Conservation (phyloP, 768 basidiomycete genomes). For the Lactifluus subvellereus region DNA sequence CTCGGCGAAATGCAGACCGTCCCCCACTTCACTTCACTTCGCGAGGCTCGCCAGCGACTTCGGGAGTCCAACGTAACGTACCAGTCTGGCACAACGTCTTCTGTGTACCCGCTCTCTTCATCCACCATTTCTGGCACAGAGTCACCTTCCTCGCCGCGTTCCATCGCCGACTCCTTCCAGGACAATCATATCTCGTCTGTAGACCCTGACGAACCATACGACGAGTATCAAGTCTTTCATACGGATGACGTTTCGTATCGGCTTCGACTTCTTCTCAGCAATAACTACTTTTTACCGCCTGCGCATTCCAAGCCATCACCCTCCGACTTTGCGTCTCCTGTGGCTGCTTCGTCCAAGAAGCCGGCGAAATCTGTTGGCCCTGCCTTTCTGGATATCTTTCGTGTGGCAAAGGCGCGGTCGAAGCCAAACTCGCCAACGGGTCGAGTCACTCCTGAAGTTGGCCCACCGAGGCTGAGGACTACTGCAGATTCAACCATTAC, state of each 20-base stretch:
- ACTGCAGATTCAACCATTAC: constrained; percentile 25
- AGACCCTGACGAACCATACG: constrained; percentile 27
- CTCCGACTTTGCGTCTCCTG: constrained; percentile 50
- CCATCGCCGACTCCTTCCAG: constrained; percentile 42
- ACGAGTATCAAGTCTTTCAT: constrained; percentile 31
- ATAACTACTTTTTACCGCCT: constrained; percentile 84
- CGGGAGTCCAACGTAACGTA: constrained; percentile 54
- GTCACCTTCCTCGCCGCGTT: constrained; percentile 58
- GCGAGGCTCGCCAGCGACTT: constrained; percentile 26
- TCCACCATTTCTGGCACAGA: constrained; percentile 58
- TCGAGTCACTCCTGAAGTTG: constrained; percentile 34
- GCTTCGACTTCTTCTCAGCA: constrained; percentile 75
- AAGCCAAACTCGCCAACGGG: constrained; percentile 49
- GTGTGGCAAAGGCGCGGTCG: constrained; percentile 59
- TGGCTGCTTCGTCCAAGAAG: constrained; percentile 39
- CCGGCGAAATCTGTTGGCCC: constrained; percentile 42
- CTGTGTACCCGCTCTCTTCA: constrained; percentile 70
- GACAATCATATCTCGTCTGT: constrained; percentile 36
- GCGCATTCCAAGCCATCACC: constrained; percentile 78
- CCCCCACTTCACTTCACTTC: constrained; percentile 25
- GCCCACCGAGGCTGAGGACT: constrained; percentile 23
- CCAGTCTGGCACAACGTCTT: constrained; percentile 64
- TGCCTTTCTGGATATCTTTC: constrained; percentile 64
- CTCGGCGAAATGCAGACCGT: constrained; percentile 23
- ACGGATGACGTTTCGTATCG: constrained; percentile 83